Evolutionary conservation across 208 protist genomes (phyloP), one percentile per base, ranked within the genome.

Genomic region (Acanthamoeba healyi): DNA sequence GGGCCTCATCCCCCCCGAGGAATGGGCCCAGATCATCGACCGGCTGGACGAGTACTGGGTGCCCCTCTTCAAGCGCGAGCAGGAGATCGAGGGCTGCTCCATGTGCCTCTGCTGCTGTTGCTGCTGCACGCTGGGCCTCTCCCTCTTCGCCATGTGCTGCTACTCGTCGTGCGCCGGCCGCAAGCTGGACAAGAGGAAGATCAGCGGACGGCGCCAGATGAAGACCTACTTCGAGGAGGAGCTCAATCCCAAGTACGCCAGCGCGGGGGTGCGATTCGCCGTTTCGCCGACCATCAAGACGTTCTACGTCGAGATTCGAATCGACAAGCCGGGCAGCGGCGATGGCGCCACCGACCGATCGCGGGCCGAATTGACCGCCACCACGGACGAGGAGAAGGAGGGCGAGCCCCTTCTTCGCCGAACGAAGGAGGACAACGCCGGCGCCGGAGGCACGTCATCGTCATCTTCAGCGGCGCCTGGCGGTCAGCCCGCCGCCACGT

Each of bases 201-300:
- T 72, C n/a, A 26, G 54, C 0, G 56, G 24, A 0, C 84, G 84
- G 40, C 17, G 40, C 10, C 58, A 72, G 15, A 91, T 91, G 51
- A 91, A 91, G 40, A 19, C 9, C 32, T 91, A 91, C 61, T 91
- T 91, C 38, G 84, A 91, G 54, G 36, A 81, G 14, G 84, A 91
- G 40, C 56, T 74, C 17, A 91, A 91, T 51, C 51, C 32, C 0
- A 46, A 32, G 54, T 91, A 91, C 40, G 9, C 54, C 84, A 36
- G 22, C 49, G n/a, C 6, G 34, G 84, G 84, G 5, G 56, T 91
- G 24, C 51, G 42, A 63, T 91, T 91, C 19, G 51, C 61, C 1
- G 84, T 91, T 0, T 63, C 84, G 2, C 84, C 84, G 4, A 91
- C 84, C 38, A 51, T 74, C 19, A 65, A 74, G 58, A 91, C 51